A percentile compares a stretch with the other conserved stretches of the same genome.
These are phyloP conservation scores for Scheffersomyces ergatensis DNA, from an alignment of 805 yeast species.

Conservation along the genomic window DNA sequence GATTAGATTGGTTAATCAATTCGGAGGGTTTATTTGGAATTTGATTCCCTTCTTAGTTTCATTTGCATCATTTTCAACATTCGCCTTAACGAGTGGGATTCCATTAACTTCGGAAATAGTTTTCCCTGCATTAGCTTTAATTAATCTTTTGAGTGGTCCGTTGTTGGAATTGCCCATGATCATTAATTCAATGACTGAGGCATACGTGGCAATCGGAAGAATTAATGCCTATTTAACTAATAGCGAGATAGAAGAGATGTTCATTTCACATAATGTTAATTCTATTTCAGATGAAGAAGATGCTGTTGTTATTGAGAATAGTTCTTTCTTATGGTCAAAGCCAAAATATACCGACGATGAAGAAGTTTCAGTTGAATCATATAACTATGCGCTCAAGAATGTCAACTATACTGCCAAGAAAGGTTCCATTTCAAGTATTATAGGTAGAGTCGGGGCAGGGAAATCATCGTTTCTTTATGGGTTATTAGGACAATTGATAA, in stretches of 20 bases:
- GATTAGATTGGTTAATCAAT: slow-evolving; percentile 41
- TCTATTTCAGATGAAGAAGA: slow-evolving; percentile 12
- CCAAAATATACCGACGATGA: slow-evolving; percentile 25
- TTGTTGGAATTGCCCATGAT: slow-evolving; percentile 57
- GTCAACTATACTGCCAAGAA: slow-evolving; percentile 49
- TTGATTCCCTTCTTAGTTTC: slow-evolving; percentile 66
- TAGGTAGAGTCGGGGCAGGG: slow-evolving; percentile 70
- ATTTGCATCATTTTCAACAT: slow-evolving; percentile 57
- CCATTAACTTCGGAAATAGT: slow-evolving; percentile 68
- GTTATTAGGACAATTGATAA: slow-evolving; percentile 50
- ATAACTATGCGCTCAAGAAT: slow-evolving; percentile 38
- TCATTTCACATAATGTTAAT: slow-evolving; percentile 10
- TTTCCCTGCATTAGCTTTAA: slow-evolving; percentile 64
- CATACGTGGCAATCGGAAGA: slow-evolving; percentile 57
- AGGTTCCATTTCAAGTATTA: slow-evolving; percentile 57
- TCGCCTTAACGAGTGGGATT: slow-evolving; percentile 40
- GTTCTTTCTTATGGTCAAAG: slow-evolving; percentile 52
- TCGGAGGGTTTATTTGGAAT: slow-evolving; percentile 59
- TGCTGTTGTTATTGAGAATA: slow-evolving; percentile 44
- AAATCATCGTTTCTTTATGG: slow-evolving; percentile 58
- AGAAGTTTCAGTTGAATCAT: slow-evolving; percentile 1
- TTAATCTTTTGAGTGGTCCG: slow-evolving; percentile 58
- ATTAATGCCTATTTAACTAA: slow-evolving; percentile 46
- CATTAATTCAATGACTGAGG: slow-evolving; percentile 56
- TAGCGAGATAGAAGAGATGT: slow-evolving; percentile 42